Evolutionary conservation across 2,329 filamentous ascomycete genomes (phyloP), one percentile per base, ranked within the genome.

Genomic region (Epicoccum sorghinum): DNA sequence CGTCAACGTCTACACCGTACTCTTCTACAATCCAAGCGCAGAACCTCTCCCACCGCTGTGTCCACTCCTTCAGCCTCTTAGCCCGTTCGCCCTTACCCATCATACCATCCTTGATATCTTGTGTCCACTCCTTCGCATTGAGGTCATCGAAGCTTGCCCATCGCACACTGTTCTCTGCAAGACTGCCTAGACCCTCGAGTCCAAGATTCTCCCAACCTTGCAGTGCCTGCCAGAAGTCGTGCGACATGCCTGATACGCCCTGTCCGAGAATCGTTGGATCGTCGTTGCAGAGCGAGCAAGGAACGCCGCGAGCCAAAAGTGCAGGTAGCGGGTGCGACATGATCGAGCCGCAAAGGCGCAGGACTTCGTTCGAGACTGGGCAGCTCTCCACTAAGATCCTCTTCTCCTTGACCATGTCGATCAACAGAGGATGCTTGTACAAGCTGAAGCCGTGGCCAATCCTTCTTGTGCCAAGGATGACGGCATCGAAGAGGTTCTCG

Each of bases 141-240:
- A 91, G 86, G 64, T 97, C 92, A 70, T 96, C 91, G 65, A 93
- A 96, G 22, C 88, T 89, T 7, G 91, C 89, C 91, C 91, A 98
- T 36, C 90, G 83, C 39, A 98, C 86, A 61, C 91, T 96, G 70
- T 96, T 98, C 80, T 98, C 92, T 0, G 92, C 93, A 64, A 99
- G 81, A 52, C 88, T 89, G 0, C 89, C 93, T 47, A 98, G 77
- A 0, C 93, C 93, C 9, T 90, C 91, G 2, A 98, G 81, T 0
- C 93, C 95, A 12, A 97, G 83, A 68, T 96, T 96, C 55, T 96
- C 89, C 85, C 93, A 95, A 0, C 90, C 93, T 75, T 96, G 92
- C 18, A 97, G 78, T 1, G 90, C 89, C 75, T 96, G 91, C 91
- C 91, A 97, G 75, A 96, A 96, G 76, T 97, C 92, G 74, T 96